Percentiles rank a stretch among this genome's conserved stretches.
These are phyloP conservation scores for Rutstroemia sp. DNA, from an alignment of 2,329 filamentous ascomycete genomes.

Conservation along the genomic window DNA sequence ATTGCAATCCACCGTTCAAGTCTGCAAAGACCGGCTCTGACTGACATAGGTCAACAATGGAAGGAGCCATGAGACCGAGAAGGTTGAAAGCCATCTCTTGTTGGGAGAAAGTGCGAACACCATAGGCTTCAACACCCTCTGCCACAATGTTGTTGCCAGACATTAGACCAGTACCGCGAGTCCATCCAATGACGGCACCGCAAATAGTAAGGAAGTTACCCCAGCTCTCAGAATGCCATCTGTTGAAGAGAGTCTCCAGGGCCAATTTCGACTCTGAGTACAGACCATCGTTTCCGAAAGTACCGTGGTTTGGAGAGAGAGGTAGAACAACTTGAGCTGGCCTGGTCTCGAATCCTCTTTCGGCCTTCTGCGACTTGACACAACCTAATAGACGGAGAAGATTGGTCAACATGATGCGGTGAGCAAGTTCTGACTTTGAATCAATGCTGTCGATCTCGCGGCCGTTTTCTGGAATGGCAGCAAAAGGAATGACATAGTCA, in stretches of 20 bases:
- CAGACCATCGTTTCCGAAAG: constrained; percentile 93
- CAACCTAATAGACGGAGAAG: constrained; percentile 81
- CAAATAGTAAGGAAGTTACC: constrained; percentile 96
- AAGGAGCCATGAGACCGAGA: constrained; percentile 88
- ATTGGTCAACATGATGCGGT: constrained; percentile 99
- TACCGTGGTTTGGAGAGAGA: constrained; percentile 95
- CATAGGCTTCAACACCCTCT: constrained; percentile 92
- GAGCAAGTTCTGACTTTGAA: constrained; percentile 94
- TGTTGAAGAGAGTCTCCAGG: constrained; percentile 94
- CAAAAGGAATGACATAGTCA: constrained; percentile 92
- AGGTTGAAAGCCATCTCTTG: constrained; percentile 99
- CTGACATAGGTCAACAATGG: constrained; percentile 93
- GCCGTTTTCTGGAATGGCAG: constrained; percentile 94
- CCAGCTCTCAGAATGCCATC: constrained; percentile 98
- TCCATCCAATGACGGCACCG: constrained; percentile 98
- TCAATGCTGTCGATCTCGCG: constrained; percentile 96
- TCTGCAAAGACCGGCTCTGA: constrained; percentile 93
- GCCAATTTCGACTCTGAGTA: constrained; percentile 98
- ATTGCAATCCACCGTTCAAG: constrained; percentile 94
- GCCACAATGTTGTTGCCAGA: constrained; percentile 96
- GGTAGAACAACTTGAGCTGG: constrained; percentile 95
- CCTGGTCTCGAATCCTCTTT: constrained; percentile 84
- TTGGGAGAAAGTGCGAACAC: constrained; percentile 96
- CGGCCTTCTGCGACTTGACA: constrained; percentile 85
- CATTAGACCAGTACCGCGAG: constrained; percentile 96